These are phyloP conservation scores for Silybum marianum DNA, from an alignment of 129 eudicot species.

Conservation along the genomic window DNA sequence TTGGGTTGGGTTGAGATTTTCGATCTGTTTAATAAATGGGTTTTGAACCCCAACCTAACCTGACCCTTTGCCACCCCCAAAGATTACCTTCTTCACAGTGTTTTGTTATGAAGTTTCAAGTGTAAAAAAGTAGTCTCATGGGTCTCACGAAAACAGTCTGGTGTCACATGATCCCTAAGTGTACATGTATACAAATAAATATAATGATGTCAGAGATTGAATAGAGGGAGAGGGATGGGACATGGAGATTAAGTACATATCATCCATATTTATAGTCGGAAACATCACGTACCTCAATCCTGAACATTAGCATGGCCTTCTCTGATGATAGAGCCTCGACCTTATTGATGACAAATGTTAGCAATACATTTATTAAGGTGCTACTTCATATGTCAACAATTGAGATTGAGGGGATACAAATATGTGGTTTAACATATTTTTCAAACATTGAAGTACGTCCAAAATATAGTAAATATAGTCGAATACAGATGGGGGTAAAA, in stretches of 20 bases:
- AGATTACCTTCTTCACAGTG: no score
- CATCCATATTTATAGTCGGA: neutral
- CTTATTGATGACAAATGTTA: conserved; percentile 36
- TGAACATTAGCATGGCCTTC: conserved; percentile 75
- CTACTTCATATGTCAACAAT: neutral
- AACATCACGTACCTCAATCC: conserved; percentile 69
- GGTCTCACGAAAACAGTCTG: no score
- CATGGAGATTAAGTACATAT: neutral
- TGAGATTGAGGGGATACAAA: neutral
- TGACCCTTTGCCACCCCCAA: no score
- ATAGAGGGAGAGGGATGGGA: neutral
- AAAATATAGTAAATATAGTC: neutral
- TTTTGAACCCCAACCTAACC: no score
- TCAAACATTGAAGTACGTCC: neutral
- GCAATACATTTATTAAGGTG: neutral
- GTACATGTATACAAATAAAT: no score
- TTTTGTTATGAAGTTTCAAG: no score
- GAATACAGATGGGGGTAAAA: neutral
- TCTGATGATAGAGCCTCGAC: conserved; percentile 90
- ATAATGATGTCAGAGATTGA: neutral
- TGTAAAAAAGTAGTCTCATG: no score
- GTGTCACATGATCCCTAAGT: no score
- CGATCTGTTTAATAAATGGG: no score
- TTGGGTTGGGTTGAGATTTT: no score
- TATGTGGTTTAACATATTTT: neutral